Evolutionary conservation across 352 stramenopile species (phyloP), one percentile per base, ranked within the genome.

Genomic region (Chrysophaeum taylorii): DNA sequence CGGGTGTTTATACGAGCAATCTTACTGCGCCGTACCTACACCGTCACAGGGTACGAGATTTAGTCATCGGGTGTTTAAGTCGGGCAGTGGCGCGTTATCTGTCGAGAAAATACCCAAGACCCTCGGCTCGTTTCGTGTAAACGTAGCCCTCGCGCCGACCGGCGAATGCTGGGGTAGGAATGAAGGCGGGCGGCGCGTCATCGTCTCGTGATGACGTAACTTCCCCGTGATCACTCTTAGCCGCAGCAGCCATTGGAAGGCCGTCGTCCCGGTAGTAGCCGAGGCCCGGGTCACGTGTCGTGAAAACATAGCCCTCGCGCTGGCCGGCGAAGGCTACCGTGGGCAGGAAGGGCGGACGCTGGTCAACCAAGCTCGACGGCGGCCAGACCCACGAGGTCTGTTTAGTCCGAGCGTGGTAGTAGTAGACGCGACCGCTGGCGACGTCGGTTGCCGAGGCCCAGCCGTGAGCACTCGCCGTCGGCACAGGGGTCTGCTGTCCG

Each of bases 371-470:
- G n/a, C n/a, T 50, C 23, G 42, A 25, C 27, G 15, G 50, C 50
- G 50, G 29, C 53, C 53, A 64, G 53, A 41, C 33, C 53, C 53
- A 64, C 12, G 53, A 64, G 27, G 53, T 64, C 15, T 14, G 4
- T 9, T 25, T 25, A 25, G 53, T 64, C n/a, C 9, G 4, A 16
- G 53, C 53, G 53, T 64, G 7, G 53, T 31, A 64, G 53, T 64
- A 64, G 53, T 64, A 64, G 5, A 25, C 29, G 29, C 33, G 27
- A 33, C 29, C 29, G 7, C 7, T 27, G 7, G 12, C 33, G 29
- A 33, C 53, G 53, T 64, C 53, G 29, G 21, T 25, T 7, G 53
- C 53, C 4, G 53, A 64, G 29, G 27, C 29, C 53, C 53, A 64
- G 15, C 33, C 53, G n/a, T n/a, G n/a, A 33, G 29, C 53, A 33